Conservation (phyloP, 768 basidiomycete genomes). For the Fibroporia radiculosa region DNA sequence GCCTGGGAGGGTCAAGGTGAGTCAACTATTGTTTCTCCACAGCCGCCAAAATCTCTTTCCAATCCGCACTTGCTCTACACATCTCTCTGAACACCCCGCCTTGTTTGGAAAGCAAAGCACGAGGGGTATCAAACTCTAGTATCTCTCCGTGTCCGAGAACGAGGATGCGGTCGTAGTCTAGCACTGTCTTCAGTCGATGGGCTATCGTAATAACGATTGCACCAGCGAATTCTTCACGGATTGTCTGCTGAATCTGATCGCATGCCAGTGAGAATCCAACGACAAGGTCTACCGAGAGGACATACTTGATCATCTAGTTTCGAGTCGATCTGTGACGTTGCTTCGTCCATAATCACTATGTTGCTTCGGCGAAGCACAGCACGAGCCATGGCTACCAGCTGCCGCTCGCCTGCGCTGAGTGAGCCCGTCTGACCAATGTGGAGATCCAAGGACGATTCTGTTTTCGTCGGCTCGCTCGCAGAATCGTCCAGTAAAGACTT, state of each 20-base stretch:
- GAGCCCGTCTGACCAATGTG: conserved; percentile 55
- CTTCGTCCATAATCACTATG: conserved; percentile 70
- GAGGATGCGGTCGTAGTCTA: conserved; percentile 68
- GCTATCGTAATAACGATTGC: conserved; percentile 82
- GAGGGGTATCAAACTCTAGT: conserved; percentile 70
- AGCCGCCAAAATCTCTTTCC: conserved; percentile 4
- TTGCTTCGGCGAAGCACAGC: conserved; percentile 57
- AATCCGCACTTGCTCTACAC: conserved; percentile 48
- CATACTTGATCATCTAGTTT: conserved; percentile 58
- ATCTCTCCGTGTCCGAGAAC: conserved; percentile 69
- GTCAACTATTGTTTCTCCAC: background rate
- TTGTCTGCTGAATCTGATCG: conserved; percentile 58
- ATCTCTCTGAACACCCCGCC: conserved; percentile 61
- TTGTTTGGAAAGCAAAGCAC: conserved; percentile 39
- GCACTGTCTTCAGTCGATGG: conserved; percentile 68
- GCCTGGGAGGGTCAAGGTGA: background rate
- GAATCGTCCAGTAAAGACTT: conserved; percentile 23
- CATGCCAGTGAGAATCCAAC: background rate
- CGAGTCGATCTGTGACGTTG: conserved; percentile 71
- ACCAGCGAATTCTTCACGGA: conserved; percentile 61
- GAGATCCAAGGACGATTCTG: conserved; percentile 39
- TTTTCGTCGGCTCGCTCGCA: background rate
- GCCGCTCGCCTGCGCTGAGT: conserved; percentile 72
- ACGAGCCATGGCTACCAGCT: conserved; percentile 64
- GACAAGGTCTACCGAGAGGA: background rate